Base-by-base conservation (phyloP, 148 eudicot genomes). In the Camellia japonica region DNA sequence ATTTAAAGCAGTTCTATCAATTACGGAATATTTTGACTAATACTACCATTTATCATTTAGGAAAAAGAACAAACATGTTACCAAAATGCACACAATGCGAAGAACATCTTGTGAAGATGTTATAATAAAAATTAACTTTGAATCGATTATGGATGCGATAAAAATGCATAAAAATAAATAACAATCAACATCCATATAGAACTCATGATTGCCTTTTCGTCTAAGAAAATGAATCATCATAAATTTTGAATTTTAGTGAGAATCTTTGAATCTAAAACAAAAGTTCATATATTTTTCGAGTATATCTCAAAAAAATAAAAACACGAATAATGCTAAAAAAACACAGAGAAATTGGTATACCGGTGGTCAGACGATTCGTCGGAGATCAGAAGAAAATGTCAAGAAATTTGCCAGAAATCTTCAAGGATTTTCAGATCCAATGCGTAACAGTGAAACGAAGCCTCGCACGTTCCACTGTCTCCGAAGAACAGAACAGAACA, bases 391-490 rank as follows among this genome's bases (percentile, higher is more conserved):
- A 49, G 52, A 49, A 49, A 49, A 49, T 7, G 7, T 49, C 52
- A 49, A 64, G 9, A 6, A 61, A 14, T 58, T 42, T 14, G 8
- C 1, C 3, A 5, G 20, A 74, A 74, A 30, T 14, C 20, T 30
- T 62, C 56, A n/a, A 49, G 6, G 52, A 61, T 20, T 16, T 30
- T 77, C 74, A 69, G 74, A 78, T 78, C 80, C 74, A 42, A 78
- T 2, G 63, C 54, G 38, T 4, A 1, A 55, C 7, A 41, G 52
- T 2, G 30, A 55, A 66, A 51, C 80, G n/a, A 66, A 66, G 52
- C 68, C 80, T 65, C 23, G 59, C 73, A 78, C 80, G 80, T 69
- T 78, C 20, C 66, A 55, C 19, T 68, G 74, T 78, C 80, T 56
- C 73, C 74, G 42, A 43, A n/a, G 42, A 68, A 10, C 80, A 54